A percentile compares a stretch with the other conserved stretches of the same genome.
Conservation (phyloP, 2,329 filamentous ascomycete species). For the Penicillium frequentans region DNA sequence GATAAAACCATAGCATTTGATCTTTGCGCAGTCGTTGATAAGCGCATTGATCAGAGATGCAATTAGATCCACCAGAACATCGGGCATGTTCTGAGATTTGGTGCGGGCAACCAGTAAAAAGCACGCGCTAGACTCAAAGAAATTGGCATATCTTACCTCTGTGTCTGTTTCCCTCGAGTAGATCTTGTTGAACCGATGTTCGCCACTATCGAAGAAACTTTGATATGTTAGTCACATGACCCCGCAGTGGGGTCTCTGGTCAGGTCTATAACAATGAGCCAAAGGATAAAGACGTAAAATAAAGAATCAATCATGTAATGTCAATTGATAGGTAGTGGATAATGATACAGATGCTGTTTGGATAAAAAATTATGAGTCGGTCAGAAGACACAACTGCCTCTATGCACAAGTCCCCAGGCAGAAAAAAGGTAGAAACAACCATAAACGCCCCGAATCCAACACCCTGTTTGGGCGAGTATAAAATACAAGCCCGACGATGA, state of each 20-base stretch:
- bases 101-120: background rate
- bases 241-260: constrained; percentile 12
- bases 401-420: constrained; percentile 14
- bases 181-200: constrained; percentile 8
- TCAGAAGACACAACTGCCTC: constrained; percentile 6
- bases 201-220: constrained; percentile 21
- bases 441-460: constrained; percentile 21
- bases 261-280: background rate
- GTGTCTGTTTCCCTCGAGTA: constrained; percentile 10
- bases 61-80: background rate
- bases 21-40: constrained; percentile 17
- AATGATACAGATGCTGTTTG: constrained; percentile 15
- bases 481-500: background rate
- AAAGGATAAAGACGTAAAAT: background rate
- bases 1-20: background rate
- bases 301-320: background rate
- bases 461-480: constrained; percentile 10
- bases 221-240: constrained; percentile 26
- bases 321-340: constrained; percentile 1
- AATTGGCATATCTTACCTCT: constrained; percentile 15
- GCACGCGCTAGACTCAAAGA: background rate
- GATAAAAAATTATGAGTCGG: background rate
- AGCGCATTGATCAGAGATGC: constrained; percentile 7
- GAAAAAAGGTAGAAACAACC: constrained; percentile 5
- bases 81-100: background rate